A percentile compares a stretch with the other conserved stretches of the same genome.
Evolutionary conservation across 768 basidiomycete genomes (phyloP).

Genomic region (Boletus insuetus): DNA sequence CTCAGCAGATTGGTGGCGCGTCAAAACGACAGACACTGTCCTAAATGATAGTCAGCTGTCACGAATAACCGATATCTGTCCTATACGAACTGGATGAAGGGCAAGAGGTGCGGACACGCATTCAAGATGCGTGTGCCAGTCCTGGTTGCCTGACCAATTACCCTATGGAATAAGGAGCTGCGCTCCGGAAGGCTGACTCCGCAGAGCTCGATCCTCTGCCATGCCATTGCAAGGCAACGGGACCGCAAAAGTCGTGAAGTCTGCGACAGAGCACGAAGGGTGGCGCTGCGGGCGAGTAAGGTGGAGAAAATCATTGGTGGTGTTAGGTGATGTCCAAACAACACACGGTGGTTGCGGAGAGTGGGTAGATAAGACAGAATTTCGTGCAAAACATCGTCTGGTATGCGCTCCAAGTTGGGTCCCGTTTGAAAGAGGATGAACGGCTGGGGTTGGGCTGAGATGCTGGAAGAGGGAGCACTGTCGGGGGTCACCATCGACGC

Average conservation of each 20-base stretch:
- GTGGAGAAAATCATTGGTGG: neutral
- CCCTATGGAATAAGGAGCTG: too few relatives aligned
- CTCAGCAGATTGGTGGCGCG: too few relatives aligned
- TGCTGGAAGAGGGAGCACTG: neutral
- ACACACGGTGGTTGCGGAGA: neutral
- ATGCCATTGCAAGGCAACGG: slow-evolving; percentile 12
- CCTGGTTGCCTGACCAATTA: neutral
- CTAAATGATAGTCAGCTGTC: neutral
- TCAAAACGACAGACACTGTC: neutral
- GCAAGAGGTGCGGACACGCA: neutral
- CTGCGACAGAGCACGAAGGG: slow-evolving; percentile 4
- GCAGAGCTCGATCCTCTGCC: slow-evolving; percentile 9
- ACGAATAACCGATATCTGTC: neutral
- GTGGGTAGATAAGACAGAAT: slow-evolving; percentile 6
- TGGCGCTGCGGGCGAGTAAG: neutral
- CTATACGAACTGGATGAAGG: slow-evolving; percentile 1
- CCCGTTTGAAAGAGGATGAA: neutral
- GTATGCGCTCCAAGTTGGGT: slow-evolving; percentile 4
- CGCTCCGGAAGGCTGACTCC: too few relatives aligned
- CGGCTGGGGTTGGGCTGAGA: neutral
- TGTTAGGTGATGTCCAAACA: neutral
- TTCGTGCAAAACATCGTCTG: slow-evolving; percentile 9
- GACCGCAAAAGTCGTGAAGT: slow-evolving; percentile 4
- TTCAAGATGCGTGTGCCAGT: neutral
- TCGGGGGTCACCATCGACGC: neutral